Conservation (phyloP, 164 flowering plant genomes). For the Magnolia kwangsiensis region DNA sequence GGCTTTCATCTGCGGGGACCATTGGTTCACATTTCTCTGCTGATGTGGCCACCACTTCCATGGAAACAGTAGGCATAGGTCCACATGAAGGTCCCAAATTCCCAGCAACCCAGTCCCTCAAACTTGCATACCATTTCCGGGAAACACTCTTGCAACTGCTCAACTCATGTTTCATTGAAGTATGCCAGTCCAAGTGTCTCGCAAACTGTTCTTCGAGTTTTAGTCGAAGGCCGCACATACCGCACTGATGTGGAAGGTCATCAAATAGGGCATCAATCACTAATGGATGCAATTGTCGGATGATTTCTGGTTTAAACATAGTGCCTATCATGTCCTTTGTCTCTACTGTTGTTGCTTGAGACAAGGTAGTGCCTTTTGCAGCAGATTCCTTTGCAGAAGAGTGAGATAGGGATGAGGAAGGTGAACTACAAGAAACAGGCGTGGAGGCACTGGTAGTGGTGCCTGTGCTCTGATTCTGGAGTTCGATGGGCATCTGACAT, state of each 20-base stretch:
- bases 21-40: conserved; percentile 37
- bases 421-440: conserved; percentile 30
- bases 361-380: conserved; percentile 14
- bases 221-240: conserved; percentile 64
- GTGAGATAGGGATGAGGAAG: conserved; percentile 22
- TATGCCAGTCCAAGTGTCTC: conserved; percentile 82
- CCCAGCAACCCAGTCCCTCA: conserved; percentile 55
- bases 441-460: conserved; percentile 23
- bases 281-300: conserved; percentile 58
- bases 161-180: conserved; percentile 28
- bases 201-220: conserved; percentile 52
- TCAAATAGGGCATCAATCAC: conserved; percentile 61
- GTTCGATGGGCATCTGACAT: conserved; percentile 17
- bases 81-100: conserved; percentile 17
- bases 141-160: conserved; percentile 22
- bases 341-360: conserved; percentile 28
- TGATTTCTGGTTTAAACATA: conserved; percentile 64
- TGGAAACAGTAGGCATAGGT: conserved; percentile 2
- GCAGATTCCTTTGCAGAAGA: conserved; percentile 27
- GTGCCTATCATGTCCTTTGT: conserved; percentile 56
- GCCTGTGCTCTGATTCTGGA: conserved; percentile 24
- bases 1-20: conserved; percentile 89
- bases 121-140: conserved; percentile 62
- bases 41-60: conserved; percentile 18
- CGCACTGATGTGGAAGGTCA: conserved; percentile 59